Conservation (phyloP, 1,284 basidiomycete genomes). For the Pseudozyma pruni region DNA sequence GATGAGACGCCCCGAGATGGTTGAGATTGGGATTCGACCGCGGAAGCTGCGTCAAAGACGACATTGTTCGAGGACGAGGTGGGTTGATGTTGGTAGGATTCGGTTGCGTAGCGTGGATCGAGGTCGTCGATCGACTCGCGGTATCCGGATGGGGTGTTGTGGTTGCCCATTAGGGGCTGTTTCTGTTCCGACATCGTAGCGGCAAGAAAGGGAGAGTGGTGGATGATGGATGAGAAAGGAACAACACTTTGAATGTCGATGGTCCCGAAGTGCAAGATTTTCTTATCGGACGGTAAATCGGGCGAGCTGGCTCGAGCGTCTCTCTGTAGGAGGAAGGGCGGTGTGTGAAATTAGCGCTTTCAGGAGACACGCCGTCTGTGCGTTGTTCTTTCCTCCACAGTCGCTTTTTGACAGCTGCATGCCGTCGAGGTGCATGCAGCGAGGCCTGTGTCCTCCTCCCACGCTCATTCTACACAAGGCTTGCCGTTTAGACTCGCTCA, state of each 20-base stretch:
- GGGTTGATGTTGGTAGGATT: slow-evolving; percentile 51
- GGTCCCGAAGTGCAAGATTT: neutral
- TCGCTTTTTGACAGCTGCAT: slow-evolving; percentile 4
- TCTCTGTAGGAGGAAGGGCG: neutral
- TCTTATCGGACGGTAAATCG: neutral
- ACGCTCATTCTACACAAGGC: neutral
- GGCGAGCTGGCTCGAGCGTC: slow-evolving; percentile 8
- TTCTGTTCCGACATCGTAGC: slow-evolving; percentile 37
- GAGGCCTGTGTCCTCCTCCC: neutral
- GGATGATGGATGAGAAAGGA: neutral
- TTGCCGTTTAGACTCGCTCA: neutral
- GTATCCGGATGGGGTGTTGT: slow-evolving; percentile 9
- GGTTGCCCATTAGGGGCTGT: slow-evolving; percentile 32
- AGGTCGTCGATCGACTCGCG: slow-evolving; percentile 48
- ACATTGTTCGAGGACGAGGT: slow-evolving; percentile 26
- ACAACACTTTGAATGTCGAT: slow-evolving; percentile 2
- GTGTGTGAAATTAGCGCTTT: neutral
- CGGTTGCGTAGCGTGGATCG: slow-evolving; percentile 57
- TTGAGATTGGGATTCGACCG: slow-evolving; percentile 34
- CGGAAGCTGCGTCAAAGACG: slow-evolving; percentile 45
- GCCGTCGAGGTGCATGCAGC: slow-evolving; percentile 3
- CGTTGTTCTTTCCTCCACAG: slow-evolving; percentile 1
- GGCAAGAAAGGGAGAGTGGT: neutral
- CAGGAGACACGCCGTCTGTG: neutral
- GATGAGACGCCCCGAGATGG: slow-evolving; percentile 1